Conservation (phyloP, 805 yeast species). For the Yamadazyma takamatsuzukensis region DNA sequence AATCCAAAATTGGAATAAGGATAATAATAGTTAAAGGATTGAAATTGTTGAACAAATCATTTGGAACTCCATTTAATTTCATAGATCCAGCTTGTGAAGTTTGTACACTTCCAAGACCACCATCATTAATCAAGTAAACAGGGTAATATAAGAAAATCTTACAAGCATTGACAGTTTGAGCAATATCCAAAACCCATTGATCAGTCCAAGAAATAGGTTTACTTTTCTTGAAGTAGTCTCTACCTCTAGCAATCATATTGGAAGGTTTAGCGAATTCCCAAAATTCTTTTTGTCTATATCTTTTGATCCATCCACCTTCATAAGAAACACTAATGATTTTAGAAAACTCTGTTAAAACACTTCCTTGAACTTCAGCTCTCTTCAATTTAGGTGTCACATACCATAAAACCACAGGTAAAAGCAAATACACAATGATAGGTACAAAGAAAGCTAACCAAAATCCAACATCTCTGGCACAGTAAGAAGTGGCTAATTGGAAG, state of each 20-base stretch:
- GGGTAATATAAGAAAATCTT: constrained; percentile 43
- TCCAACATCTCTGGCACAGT: constrained; percentile 49
- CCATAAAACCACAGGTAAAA: constrained; percentile 27
- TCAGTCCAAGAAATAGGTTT: constrained; percentile 39
- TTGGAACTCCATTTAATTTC: constrained; percentile 51
- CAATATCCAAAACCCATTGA: constrained; percentile 46
- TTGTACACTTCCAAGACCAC: constrained; percentile 47
- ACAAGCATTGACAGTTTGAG: constrained; percentile 42
- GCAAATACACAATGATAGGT: constrained; percentile 33
- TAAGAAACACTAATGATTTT: constrained; percentile 41
- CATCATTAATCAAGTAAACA: constrained; percentile 38
- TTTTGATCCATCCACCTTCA: constrained; percentile 39
- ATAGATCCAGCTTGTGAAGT: constrained; percentile 54
- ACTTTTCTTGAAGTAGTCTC: constrained; percentile 27
- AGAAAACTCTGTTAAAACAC: constrained; percentile 34
- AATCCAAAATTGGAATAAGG: constrained; percentile 49
- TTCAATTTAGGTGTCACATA: constrained; percentile 26
- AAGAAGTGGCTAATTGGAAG: constrained; percentile 49
- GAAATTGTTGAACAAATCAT: constrained; percentile 52
- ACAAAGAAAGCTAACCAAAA: constrained; percentile 53
- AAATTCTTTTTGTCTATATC: constrained; percentile 37
- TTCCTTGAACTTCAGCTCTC: constrained; percentile 38
- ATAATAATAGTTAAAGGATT: constrained; percentile 53
- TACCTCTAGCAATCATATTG: constrained; percentile 41
- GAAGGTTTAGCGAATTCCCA: constrained; percentile 51